phyloP scores from a whole-genome alignment of 2,329 filamentous ascomycete genomes.

The Aspergillus japonicus region DNA sequence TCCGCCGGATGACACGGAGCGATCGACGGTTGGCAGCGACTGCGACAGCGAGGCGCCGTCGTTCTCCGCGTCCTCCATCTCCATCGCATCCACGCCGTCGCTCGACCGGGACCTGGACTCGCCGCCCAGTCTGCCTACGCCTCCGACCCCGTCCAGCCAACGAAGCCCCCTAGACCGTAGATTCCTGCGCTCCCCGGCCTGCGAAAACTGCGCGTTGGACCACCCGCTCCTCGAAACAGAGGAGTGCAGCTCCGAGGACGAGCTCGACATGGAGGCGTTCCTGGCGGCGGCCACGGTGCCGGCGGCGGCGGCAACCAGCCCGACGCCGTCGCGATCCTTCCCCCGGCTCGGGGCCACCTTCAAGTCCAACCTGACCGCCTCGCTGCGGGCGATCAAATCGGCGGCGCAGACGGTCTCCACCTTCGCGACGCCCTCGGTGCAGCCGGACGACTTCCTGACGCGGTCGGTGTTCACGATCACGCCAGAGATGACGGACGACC shows the following conservation, averaged over 20 bases:
- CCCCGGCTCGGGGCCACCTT: constrained; percentile 52
- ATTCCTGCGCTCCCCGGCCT: constrained; percentile 50
- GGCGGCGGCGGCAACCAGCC: constrained; percentile 14
- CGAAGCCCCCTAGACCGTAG: constrained; percentile 41
- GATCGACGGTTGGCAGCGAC: constrained; percentile 42
- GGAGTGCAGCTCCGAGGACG: constrained; percentile 22
- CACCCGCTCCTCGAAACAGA: constrained; percentile 56
- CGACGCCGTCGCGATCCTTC: constrained; percentile 32
- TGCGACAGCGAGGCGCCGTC: constrained; percentile 44
- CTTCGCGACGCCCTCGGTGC: constrained; percentile 52
- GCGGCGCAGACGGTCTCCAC: constrained; percentile 62
- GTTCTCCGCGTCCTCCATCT: constrained; percentile 52
- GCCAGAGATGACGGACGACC: constrained; percentile 59
- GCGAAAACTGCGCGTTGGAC: constrained; percentile 56
- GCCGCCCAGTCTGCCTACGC: constrained; percentile 45
- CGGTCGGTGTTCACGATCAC: constrained; percentile 57
- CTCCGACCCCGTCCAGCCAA: constrained; percentile 43
- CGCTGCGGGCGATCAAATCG: constrained; percentile 60
- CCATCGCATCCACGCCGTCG: constrained; percentile 59
- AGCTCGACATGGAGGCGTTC: constrained; percentile 11
- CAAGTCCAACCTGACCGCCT: constrained; percentile 64
- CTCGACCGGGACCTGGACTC: constrained; percentile 52
- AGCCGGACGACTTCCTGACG: constrained; percentile 60
- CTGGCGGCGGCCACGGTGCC: constrained; percentile 13
- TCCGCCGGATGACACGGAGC: constrained; percentile 48